Conservation (phyloP, 148 eudicot species). For the Rhododendron ferrugineum region DNA sequence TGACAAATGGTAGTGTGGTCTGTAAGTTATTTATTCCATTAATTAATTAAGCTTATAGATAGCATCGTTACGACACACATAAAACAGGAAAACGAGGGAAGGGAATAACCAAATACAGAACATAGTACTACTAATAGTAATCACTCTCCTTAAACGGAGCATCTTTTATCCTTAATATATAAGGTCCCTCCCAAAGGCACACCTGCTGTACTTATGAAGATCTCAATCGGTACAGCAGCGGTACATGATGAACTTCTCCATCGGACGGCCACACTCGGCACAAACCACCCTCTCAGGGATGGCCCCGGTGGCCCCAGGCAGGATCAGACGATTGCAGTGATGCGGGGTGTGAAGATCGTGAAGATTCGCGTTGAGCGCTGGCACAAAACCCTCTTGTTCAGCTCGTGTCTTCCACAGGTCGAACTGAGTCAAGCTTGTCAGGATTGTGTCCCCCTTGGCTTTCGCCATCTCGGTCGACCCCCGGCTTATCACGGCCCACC, state of each 20-base stretch:
- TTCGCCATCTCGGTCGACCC: slow-evolving; percentile 52
- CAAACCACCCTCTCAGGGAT: slow-evolving; percentile 54
- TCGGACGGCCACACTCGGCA: slow-evolving; percentile 65
- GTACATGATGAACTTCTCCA: slow-evolving; percentile 92
- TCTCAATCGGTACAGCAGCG: slow-evolving; percentile 77
- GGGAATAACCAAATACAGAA: background rate
- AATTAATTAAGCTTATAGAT: background rate
- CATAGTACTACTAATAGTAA: background rate
- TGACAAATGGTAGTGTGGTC: no score
- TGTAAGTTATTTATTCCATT: background rate
- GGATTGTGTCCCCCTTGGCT: slow-evolving; percentile 40
- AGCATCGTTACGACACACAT: background rate
- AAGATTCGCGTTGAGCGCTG: slow-evolving; percentile 44
- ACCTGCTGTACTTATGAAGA: background rate
- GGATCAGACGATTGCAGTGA: slow-evolving; percentile 75
- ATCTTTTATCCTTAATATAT: background rate
- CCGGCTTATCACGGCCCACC: slow-evolving; percentile 67
- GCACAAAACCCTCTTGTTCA: slow-evolving; percentile 40
- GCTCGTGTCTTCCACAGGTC: slow-evolving; percentile 49
- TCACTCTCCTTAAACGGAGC: background rate
- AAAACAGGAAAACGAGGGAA: background rate
- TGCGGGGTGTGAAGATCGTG: slow-evolving; percentile 48
- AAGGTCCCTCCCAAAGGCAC: background rate
- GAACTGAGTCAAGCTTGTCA: slow-evolving; percentile 32
- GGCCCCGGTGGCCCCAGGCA: slow-evolving; percentile 52